Evolutionary conservation across 1,284 basidiomycete species (phyloP).

Genomic region (Leccinum pachyderme): DNA sequence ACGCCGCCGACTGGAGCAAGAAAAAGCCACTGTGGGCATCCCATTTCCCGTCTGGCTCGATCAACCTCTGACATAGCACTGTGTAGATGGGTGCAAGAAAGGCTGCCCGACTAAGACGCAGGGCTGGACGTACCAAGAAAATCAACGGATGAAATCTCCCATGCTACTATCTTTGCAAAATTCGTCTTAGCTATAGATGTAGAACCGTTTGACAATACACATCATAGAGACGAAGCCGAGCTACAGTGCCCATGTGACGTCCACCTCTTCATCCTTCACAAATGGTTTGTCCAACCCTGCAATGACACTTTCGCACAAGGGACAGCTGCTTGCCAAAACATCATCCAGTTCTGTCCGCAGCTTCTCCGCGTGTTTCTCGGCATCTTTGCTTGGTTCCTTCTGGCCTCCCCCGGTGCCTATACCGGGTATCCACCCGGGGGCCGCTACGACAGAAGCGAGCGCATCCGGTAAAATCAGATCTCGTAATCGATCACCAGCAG

Average conservation of each 20-base stretch:
- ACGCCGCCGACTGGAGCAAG: conserved; percentile 65
- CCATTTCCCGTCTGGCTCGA: conserved; percentile 2
- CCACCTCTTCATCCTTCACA: conserved; percentile 75
- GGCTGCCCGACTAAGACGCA: conserved; percentile 66
- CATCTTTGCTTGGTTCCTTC: conserved; percentile 51
- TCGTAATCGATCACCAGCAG: conserved; percentile 84
- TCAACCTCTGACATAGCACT: conserved; percentile 4
- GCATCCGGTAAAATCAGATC: conserved; percentile 93
- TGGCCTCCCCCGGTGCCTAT: conserved; percentile 47
- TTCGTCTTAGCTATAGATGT: conserved; percentile 3
- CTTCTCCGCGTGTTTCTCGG: conserved; percentile 62
- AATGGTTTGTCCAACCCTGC: conserved; percentile 86
- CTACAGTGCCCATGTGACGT: conserved; percentile 79
- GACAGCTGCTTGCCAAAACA: conserved; percentile 82
- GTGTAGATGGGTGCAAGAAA: conserved; percentile 75
- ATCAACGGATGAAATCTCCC: conserved; percentile 55
- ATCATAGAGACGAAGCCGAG: conserved; percentile 3
- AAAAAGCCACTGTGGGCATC: conserved; percentile 58
- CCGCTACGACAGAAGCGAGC: conserved; percentile 69
- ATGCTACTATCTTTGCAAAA: background rate
- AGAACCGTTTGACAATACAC: conserved; percentile 3
- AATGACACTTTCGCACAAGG: conserved; percentile 87
- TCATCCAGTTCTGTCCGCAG: conserved; percentile 83
- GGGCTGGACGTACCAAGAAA: conserved; percentile 73
- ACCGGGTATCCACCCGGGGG: conserved; percentile 66